These are phyloP conservation scores for Talaromyces sp. DNA, from an alignment of 2,329 filamentous ascomycete genomes.

Conservation along the genomic window DNA sequence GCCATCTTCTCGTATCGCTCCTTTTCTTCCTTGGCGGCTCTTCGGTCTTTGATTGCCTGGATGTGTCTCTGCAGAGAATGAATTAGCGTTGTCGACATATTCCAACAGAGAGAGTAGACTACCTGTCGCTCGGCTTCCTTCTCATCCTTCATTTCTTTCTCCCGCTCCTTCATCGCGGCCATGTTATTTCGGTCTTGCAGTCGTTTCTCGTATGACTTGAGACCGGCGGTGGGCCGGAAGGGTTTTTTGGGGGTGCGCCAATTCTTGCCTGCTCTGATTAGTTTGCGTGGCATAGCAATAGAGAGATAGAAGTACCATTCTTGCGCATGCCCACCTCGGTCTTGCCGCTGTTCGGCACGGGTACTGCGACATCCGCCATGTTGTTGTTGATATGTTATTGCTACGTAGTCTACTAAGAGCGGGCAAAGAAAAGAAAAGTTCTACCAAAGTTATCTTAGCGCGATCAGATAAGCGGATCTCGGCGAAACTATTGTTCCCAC, in stretches of 20 bases:
- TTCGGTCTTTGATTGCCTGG: slow-evolving; percentile 77
- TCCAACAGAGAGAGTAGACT: slow-evolving; percentile 44
- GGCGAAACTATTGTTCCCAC: slow-evolving; percentile 22
- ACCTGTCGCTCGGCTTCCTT: slow-evolving; percentile 88
- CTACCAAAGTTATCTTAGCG: slow-evolving; percentile 36
- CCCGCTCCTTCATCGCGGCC: slow-evolving; percentile 80
- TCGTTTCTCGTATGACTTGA: slow-evolving; percentile 75
- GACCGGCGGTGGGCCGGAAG: slow-evolving; percentile 76
- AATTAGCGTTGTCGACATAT: background rate
- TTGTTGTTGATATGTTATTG: slow-evolving; percentile 15
- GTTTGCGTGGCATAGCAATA: background rate
- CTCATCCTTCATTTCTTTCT: slow-evolving; percentile 93
- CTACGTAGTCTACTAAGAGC: background rate
- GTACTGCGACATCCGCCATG: slow-evolving; percentile 46
- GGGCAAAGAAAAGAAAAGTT: background rate
- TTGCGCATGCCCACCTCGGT: slow-evolving; percentile 66
- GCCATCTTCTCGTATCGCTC: slow-evolving; percentile 91
- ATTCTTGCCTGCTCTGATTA: slow-evolving; percentile 69
- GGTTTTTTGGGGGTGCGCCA: slow-evolving; percentile 83
- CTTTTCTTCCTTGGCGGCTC: slow-evolving; percentile 86
- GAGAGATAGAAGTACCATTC: slow-evolving; percentile 60
- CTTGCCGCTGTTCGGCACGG: slow-evolving; percentile 19
- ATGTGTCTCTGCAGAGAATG: slow-evolving; percentile 60
- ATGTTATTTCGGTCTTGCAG: slow-evolving; percentile 65
- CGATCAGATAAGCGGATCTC: slow-evolving; percentile 45